Evolutionary conservation across 352 stramenopile genomes (phyloP).

Genomic region (Sclerospora graminicola): DNA sequence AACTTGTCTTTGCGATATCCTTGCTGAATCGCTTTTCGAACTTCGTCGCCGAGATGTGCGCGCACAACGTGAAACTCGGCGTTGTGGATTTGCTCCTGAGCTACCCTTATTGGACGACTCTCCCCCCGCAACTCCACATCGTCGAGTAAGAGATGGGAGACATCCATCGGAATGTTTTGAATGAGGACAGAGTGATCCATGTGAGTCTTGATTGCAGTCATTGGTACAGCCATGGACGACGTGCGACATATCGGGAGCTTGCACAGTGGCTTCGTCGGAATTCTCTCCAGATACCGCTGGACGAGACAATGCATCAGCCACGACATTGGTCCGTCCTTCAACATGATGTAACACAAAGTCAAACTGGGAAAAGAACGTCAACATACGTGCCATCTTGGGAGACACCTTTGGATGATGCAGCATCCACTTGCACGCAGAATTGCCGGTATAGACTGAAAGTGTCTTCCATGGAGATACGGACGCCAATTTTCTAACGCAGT

Average conservation of each 20-base stretch:
- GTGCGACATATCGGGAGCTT: background rate
- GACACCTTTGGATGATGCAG: constrained; percentile 5
- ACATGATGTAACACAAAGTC: constrained; percentile 1
- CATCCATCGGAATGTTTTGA: background rate
- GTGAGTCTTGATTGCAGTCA: background rate
- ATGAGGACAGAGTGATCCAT: background rate
- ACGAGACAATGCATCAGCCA: background rate
- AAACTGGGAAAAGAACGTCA: constrained; percentile 5
- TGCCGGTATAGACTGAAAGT: background rate
- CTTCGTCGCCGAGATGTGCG: background rate
- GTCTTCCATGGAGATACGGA: background rate
- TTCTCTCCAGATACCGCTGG: background rate
- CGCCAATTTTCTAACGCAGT: background rate
- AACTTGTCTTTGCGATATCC: background rate
- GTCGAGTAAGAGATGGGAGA: background rate
- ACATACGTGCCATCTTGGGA: constrained; percentile 1
- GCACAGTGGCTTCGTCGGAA: background rate
- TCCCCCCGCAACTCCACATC: background rate
- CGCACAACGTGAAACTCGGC: background rate
- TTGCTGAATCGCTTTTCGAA: constrained; percentile 1
- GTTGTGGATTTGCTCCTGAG: background rate
- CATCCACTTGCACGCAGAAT: constrained; percentile 2
- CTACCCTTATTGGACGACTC: background rate
- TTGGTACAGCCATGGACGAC: background rate
- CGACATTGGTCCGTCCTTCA: background rate